Conservation (phyloP, 2,329 filamentous ascomycete genomes). For the Didymella keratinophila region DNA sequence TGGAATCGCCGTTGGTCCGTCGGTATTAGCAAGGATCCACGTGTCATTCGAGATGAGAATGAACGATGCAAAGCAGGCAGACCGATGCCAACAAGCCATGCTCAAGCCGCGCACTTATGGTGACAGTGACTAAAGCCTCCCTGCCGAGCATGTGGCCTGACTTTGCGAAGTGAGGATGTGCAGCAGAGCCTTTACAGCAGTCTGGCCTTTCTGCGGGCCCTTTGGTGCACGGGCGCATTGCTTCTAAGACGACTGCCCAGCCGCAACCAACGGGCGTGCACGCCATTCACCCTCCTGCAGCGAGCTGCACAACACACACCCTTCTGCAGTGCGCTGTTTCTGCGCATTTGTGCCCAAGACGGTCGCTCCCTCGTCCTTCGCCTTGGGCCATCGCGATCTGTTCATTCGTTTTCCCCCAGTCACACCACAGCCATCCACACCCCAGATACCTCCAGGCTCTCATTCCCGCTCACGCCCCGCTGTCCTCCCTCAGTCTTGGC, state of each 20-base stretch:
- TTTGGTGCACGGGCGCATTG: conserved; percentile 7
- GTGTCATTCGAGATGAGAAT: neutral
- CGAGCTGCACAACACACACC: conserved; percentile 20
- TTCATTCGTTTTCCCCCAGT: conserved; percentile 10
- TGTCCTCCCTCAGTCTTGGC: conserved; percentile 19
- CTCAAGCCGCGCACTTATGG: neutral
- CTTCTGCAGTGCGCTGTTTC: conserved; percentile 15
- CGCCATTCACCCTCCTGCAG: conserved; percentile 19
- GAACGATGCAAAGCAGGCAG: neutral
- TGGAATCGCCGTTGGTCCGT: conserved; percentile 7
- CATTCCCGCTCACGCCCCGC: conserved; percentile 23
- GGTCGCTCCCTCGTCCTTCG: conserved; percentile 11
- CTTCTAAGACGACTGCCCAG: conserved; percentile 18
- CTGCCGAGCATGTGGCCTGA: conserved; percentile 9
- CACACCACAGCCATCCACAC: conserved; percentile 1
- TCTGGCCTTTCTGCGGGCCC: conserved; percentile 18
- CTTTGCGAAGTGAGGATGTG: conserved; percentile 22
- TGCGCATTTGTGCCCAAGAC: conserved; percentile 16
- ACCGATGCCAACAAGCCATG: conserved; percentile 11
- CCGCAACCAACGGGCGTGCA: conserved; percentile 13
- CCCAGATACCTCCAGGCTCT: neutral
- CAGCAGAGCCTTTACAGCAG: conserved; percentile 19
- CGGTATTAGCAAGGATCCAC: conserved; percentile 5
- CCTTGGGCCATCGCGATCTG: conserved; percentile 5
- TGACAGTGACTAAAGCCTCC: neutral